Percentiles rank a stretch among this genome's conserved stretches.
phyloP scores from a whole-genome alignment of 192 early-diverging fungal species.

The Paraglomus occultum region DNA sequence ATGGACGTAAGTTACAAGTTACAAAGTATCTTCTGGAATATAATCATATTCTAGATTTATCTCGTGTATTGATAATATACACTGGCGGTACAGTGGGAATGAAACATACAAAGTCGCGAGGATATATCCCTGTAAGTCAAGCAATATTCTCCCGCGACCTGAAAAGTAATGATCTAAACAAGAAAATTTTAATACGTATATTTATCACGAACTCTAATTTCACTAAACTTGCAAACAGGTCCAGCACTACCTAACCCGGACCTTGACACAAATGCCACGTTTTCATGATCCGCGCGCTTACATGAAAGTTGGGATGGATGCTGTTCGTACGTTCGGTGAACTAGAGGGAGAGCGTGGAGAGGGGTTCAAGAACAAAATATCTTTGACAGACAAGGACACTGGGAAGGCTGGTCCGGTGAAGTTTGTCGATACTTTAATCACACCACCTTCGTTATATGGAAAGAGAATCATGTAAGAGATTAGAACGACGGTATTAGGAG shows the following conservation, averaged over 20 bases:
- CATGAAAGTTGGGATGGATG: conserved; percentile 26
- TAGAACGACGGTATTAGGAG: background rate
- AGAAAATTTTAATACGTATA: conserved; percentile 13
- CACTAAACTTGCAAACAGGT: conserved; percentile 45
- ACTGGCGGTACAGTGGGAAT: conserved; percentile 96
- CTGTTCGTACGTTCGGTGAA: conserved; percentile 28
- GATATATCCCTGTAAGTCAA: conserved; percentile 63
- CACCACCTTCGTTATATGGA: conserved; percentile 84
- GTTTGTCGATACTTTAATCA: conserved; percentile 58
- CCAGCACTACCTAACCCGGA: conserved; percentile 78
- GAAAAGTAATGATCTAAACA: conserved; percentile 20
- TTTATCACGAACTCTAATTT: conserved; percentile 9
- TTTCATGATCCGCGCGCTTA: conserved; percentile 75
- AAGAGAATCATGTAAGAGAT: conserved; percentile 69
- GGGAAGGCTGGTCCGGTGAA: conserved; percentile 2
- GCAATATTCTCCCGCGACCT: background rate
- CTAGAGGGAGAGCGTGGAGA: conserved; percentile 1
- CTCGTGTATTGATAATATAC: conserved; percentile 85
- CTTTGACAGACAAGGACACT: background rate
- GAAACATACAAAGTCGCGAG: conserved; percentile 66
- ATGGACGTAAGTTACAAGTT: no score
- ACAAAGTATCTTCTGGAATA: background rate
- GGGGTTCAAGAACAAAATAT: conserved; percentile 2
- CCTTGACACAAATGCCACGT: conserved; percentile 67
- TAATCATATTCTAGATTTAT: conserved; percentile 53